phyloP scores from a whole-genome alignment of 768 basidiomycete species.

The Cubamyces lactineus region DNA sequence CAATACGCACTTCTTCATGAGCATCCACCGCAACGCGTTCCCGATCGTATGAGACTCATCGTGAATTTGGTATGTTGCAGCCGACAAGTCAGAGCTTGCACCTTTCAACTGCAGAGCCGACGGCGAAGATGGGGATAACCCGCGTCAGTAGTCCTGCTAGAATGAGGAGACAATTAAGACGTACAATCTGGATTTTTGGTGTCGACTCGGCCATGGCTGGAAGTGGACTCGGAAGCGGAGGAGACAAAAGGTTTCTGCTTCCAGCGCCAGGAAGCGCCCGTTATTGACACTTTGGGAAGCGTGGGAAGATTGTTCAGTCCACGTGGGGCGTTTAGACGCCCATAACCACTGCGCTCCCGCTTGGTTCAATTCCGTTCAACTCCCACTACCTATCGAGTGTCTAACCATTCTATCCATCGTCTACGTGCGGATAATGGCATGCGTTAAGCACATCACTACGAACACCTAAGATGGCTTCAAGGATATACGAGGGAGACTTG shows the following conservation, averaged over 20 bases:
- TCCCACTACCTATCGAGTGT: no score
- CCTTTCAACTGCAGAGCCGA: constrained; percentile 71
- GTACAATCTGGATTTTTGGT: constrained; percentile 19
- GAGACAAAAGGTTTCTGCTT: constrained; percentile 10
- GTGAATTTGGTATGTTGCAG: constrained; percentile 89
- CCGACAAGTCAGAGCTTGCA: constrained; percentile 77
- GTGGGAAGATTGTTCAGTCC: not conserved
- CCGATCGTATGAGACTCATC: constrained; percentile 97
- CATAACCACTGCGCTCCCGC: not conserved
- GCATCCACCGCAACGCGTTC: constrained; percentile 94
- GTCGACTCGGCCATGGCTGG: constrained; percentile 8
- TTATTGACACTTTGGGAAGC: not conserved
- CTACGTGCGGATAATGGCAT: no score
- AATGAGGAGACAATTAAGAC: constrained; percentile 9
- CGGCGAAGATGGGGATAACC: no score
- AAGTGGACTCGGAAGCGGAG: not conserved
- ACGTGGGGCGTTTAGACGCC: not conserved
- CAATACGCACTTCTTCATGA: constrained; percentile 93
- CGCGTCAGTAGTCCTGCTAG: not conserved
- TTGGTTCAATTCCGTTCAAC: no score
- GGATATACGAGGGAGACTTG: no score
- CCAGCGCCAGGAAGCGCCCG: not conserved
- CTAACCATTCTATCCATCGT: no score
- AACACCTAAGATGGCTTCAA: no score
- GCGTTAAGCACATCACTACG: no score